A percentile compares a stretch with the other conserved stretches of the same genome.
phyloP scores from a whole-genome alignment of 1,139 yeast species.

The Wickerhamomyces sp. region DNA sequence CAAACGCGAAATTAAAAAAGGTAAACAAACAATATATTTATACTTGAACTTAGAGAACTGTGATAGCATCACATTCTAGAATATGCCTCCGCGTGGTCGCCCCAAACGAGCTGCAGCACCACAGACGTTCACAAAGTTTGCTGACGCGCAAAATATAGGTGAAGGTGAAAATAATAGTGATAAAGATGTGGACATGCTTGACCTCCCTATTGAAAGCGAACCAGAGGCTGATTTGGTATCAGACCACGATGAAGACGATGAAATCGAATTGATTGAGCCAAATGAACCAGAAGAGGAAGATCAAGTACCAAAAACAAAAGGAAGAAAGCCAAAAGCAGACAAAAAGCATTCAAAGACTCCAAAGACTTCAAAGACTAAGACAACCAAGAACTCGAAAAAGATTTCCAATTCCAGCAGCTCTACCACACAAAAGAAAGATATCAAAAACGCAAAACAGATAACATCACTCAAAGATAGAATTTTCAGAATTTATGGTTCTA shows the following conservation, averaged over 20 bases:
- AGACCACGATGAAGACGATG: constrained; percentile 13
- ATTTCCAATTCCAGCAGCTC: neutral
- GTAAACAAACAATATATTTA: no score
- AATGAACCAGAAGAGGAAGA: constrained; percentile 5
- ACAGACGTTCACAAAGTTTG: constrained; percentile 15
- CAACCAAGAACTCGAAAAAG: neutral
- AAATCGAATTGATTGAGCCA: constrained; percentile 7
- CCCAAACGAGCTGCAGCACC: constrained; percentile 12
- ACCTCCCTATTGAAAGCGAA: constrained; percentile 4
- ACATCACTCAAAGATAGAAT: constrained; percentile 35
- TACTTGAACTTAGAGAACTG: no score
- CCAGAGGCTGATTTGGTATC: constrained; percentile 1
- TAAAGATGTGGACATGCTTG: constrained; percentile 9
- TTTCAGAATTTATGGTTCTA: constrained; percentile 32
- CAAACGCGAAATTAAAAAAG: no score
- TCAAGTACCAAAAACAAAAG: constrained; percentile 1
- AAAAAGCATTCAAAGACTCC: constrained; percentile 5
- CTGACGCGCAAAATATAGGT: constrained; percentile 10
- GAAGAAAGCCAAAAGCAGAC: constrained; percentile 1
- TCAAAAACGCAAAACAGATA: constrained; percentile 25
- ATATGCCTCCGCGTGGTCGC: constrained; percentile 4
- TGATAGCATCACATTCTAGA: no score
- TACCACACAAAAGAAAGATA: constrained; percentile 13
- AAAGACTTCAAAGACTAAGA: constrained; percentile 2
- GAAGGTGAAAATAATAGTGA: constrained; percentile 3